Conservation (phyloP, 352 stramenopile genomes). For the Achlya hypogyna region DNA sequence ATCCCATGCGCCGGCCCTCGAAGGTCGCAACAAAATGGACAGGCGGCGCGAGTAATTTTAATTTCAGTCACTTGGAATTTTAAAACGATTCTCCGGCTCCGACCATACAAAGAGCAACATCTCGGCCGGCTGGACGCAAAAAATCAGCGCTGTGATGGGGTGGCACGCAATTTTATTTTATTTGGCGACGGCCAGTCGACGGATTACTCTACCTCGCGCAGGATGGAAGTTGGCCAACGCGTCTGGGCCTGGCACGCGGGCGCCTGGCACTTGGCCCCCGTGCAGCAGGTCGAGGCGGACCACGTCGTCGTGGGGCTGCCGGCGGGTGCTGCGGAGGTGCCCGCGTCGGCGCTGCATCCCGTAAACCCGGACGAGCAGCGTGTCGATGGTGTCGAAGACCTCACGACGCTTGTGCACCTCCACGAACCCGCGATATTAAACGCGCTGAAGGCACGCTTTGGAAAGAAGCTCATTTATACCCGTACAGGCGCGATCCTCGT, state of each 20-base stretch:
- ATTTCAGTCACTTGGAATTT: too few species aligned
- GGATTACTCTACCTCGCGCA: neutral
- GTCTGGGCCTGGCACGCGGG: conserved; percentile 67
- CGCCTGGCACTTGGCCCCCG: conserved; percentile 33
- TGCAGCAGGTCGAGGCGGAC: conserved; percentile 16
- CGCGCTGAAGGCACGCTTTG: conserved; percentile 16
- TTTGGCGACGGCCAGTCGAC: too few species aligned
- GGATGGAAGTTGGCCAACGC: conserved; percentile 57
- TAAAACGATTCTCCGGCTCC: too few species aligned
- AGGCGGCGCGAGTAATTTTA: too few species aligned
- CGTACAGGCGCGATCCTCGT: conserved; percentile 12
- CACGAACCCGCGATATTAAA: conserved; percentile 23
- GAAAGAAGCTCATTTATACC: conserved; percentile 18
- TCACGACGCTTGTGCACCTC: conserved; percentile 20
- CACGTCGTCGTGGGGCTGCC: neutral
- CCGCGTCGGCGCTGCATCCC: neutral
- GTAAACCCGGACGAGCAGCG: neutral
- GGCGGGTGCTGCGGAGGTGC: neutral
- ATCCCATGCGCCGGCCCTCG: too few species aligned
- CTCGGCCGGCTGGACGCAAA: too few species aligned
- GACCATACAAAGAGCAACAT: too few species aligned
- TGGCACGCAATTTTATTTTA: neutral
- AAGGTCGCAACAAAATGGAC: too few species aligned
- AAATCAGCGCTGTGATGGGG: too few species aligned
- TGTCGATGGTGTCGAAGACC: neutral